phyloP scores from a whole-genome alignment of 2,329 filamentous ascomycete species.

The Claviceps cyperi region DNA sequence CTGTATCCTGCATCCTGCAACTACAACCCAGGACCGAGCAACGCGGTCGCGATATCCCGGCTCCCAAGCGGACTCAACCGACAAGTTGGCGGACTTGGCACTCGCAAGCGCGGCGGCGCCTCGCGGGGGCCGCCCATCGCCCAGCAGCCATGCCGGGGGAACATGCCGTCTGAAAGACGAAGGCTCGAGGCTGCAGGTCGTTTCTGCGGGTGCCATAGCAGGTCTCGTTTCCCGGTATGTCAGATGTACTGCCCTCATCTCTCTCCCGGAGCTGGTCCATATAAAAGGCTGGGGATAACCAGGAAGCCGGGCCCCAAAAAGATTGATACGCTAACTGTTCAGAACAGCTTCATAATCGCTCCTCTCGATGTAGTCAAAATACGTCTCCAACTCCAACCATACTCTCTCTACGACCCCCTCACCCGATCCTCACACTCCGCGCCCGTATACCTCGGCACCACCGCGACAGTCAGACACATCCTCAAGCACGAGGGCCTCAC shows the following conservation, averaged over 20 bases:
- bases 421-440: slow-evolving; percentile 35
- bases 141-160: slow-evolving; percentile 8
- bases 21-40: too few relatives aligned
- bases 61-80: neutral
- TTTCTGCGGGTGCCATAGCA: slow-evolving; percentile 46
- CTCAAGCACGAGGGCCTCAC: slow-evolving; percentile 67
- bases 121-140: slow-evolving; percentile 18
- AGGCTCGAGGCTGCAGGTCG: slow-evolving; percentile 42
- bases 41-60: too few relatives aligned
- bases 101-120: slow-evolving; percentile 2
- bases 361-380: slow-evolving; percentile 98
- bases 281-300: neutral
- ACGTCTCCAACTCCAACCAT: slow-evolving; percentile 81
- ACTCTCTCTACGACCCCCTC: slow-evolving; percentile 64
- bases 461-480: slow-evolving; percentile 64
- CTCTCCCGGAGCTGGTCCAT: neutral
- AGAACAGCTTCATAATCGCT: slow-evolving; percentile 68
- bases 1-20: too few relatives aligned
- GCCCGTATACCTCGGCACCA: slow-evolving; percentile 56
- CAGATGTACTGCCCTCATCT: neutral
- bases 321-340: neutral
- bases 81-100: slow-evolving; percentile 5
- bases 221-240: slow-evolving; percentile 74
- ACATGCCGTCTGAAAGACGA: slow-evolving; percentile 42
- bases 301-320: neutral